A percentile compares a stretch with the other conserved stretches of the same genome.
Conservation (phyloP, 257 asterid genomes). For the Mitragyna speciosa region DNA sequence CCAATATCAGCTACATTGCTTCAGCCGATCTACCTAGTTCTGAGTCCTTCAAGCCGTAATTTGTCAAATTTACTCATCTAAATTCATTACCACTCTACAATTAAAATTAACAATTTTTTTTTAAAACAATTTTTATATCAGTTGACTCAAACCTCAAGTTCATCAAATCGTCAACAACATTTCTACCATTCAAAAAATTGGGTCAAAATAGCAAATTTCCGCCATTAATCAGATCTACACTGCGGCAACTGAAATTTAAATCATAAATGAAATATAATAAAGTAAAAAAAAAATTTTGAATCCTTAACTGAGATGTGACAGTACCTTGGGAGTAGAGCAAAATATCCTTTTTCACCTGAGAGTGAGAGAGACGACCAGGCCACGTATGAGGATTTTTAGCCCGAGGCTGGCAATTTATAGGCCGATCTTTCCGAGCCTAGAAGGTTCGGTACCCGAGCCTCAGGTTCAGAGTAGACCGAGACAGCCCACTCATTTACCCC, state of each 20-base stretch:
- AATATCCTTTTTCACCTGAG: conserved; percentile 5
- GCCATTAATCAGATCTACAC: conserved; percentile 9
- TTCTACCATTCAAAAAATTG: neutral
- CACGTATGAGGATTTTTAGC: conserved; percentile 14
- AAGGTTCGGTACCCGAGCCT: conserved; percentile 44
- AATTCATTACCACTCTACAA: neutral
- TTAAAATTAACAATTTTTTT: neutral
- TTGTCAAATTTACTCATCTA: neutral
- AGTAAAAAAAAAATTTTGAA: too few species aligned
- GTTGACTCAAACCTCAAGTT: conserved; percentile 6
- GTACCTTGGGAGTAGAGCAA: conserved; percentile 25
- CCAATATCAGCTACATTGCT: neutral
- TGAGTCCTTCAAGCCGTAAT: neutral
- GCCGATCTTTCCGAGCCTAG: conserved; percentile 33
- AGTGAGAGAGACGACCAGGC: neutral
- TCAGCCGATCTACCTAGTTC: neutral
- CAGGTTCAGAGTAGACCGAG: conserved; percentile 37
- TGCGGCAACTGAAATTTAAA: neutral
- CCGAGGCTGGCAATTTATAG: conserved; percentile 32
- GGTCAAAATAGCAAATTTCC: neutral
- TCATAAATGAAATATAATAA: neutral
- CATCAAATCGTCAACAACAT: neutral
- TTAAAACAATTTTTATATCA: conserved; percentile 3
- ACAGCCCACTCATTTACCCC: conserved; percentile 61
- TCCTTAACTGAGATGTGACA: neutral